Evolutionary conservation across 352 stramenopile genomes (phyloP), one percentile per base, ranked within the genome.

Genomic region (Stephanocyclus meneghinianus): DNA sequence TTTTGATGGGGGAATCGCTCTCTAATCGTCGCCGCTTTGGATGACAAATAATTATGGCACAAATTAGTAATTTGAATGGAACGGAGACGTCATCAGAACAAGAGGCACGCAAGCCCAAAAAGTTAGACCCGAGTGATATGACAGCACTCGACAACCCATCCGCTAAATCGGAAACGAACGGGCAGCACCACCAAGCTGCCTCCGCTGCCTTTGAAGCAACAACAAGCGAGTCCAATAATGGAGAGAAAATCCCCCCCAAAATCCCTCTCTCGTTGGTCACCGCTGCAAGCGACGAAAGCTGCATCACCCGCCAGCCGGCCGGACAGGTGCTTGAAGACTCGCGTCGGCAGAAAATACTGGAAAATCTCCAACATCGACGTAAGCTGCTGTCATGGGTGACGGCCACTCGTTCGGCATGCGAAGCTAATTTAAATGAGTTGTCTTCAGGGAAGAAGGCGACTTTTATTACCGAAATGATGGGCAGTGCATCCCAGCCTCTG

Each of bases 331-430:
- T 67, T 13, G 59, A 67, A 35, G 59, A 50, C 9, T n/a, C 26
- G 16, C 32, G 59, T 29, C 59, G 30, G 21, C 55, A 40, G 18
- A 16, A 63, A 68, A 75, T 75, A 32, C 15, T 68, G 50, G 42
- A 65, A 40, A 75, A 48, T 63, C 37, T 75, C 48, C 18, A 50
- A 7, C 68, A 75, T 75, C 68, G 68, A 37, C 68, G 56, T 21
- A 65, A 60, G 30, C 32, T 75, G 40, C 26, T 75, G 42, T 59
- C 40, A 42, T 75, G 68, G 68, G 42, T 75, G 42, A 63, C 42
- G 32, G 55, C 29, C 16, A 61, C 56, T 37, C 55, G 68, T 8
- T 32, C 47, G 16, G 55, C 53, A 42, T 75, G 32, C 18, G 40
- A 66, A 42, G 67, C 47, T 61, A 44, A 50, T 44, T 16, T 18